A percentile compares a stretch with the other conserved stretches of the same genome.
Evolutionary conservation across 129 eudicot species (phyloP).

Genomic region (Artemisia argyi): DNA sequence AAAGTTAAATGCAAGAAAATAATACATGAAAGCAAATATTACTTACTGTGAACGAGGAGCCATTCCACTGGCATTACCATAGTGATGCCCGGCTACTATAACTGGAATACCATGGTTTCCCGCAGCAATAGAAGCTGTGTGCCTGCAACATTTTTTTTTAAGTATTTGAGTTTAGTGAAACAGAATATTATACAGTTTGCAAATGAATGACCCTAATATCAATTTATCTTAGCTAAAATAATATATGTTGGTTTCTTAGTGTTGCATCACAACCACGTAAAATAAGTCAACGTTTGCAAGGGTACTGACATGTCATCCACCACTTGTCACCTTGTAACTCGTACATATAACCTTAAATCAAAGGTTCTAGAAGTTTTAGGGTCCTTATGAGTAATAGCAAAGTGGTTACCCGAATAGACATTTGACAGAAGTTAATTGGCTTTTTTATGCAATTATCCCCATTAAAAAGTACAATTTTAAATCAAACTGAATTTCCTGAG

Average conservation of each 20-base stretch:
- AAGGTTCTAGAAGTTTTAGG: too few species aligned
- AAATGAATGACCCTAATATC: not conserved
- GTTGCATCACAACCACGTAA: too few species aligned
- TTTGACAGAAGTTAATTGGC: too few species aligned
- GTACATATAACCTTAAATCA: too few species aligned
- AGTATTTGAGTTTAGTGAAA: conserved; percentile 4
- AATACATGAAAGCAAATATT: not conserved
- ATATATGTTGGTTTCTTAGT: not conserved
- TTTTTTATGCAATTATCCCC: too few species aligned
- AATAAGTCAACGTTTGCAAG: too few species aligned
- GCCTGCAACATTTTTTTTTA: conserved; percentile 46
- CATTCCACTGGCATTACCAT: conserved; percentile 99
- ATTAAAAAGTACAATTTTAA: too few species aligned
- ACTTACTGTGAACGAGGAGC: conserved; percentile 99
- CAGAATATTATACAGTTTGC: not conserved
- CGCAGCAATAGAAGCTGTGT: conserved; percentile 93
- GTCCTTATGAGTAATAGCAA: too few species aligned
- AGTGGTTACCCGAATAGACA: too few species aligned
- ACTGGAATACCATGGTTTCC: conserved; percentile 98
- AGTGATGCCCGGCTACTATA: conserved; percentile 83
- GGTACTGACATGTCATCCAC: too few species aligned
- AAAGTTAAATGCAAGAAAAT: not conserved
- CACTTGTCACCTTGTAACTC: too few species aligned
- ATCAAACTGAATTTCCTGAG: too few species aligned
- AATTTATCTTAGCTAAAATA: not conserved